Percentiles rank a stretch among this genome's conserved stretches.
These are phyloP conservation scores for Hanseniaspora vineae DNA, from an alignment of 805 yeast species.

Conservation along the genomic window DNA sequence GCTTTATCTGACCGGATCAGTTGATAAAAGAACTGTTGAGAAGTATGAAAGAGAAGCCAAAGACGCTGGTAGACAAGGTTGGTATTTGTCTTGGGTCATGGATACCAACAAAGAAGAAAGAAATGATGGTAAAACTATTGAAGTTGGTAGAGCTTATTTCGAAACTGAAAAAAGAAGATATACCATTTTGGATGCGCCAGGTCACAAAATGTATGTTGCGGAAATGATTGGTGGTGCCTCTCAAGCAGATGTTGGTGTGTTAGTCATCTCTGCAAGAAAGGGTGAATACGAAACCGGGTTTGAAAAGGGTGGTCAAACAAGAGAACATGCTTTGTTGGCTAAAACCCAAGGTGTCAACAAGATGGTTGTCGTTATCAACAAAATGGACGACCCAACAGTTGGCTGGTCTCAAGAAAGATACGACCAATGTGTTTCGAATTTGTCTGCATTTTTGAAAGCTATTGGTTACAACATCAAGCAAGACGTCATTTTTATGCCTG, in stretches of 20 bases:
- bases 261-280: slow-evolving; percentile 95
- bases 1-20: slow-evolving; percentile 86
- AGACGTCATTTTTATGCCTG: slow-evolving; percentile 89
- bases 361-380: slow-evolving; percentile 86
- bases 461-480: slow-evolving; percentile 79
- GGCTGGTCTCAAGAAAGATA: slow-evolving; percentile 92
- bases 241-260: slow-evolving; percentile 96
- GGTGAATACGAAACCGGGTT: slow-evolving; percentile 99
- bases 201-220: slow-evolving; percentile 97
- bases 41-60: slow-evolving; percentile 97
- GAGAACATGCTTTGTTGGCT: slow-evolving; percentile 95
- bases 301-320: slow-evolving; percentile 97
- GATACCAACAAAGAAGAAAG: slow-evolving; percentile 98
- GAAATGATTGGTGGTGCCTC: slow-evolving; percentile 99
- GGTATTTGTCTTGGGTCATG: slow-evolving; percentile 99
- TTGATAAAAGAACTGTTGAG: slow-evolving; percentile 96
- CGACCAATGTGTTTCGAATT: slow-evolving; percentile 83
- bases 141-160: slow-evolving; percentile 94
- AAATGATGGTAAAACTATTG: slow-evolving; percentile 97
- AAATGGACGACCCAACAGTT: slow-evolving; percentile 98
- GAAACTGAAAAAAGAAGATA: slow-evolving; percentile 97
- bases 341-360: slow-evolving; percentile 97
- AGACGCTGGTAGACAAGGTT: slow-evolving; percentile 99
- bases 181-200: slow-evolving; percentile 98
- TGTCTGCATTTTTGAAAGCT: slow-evolving; percentile 66